Evolutionary conservation across 352 stramenopile species (phyloP), one percentile per base, ranked within the genome.

Genomic region (Phytophthora pseudosyringae): DNA sequence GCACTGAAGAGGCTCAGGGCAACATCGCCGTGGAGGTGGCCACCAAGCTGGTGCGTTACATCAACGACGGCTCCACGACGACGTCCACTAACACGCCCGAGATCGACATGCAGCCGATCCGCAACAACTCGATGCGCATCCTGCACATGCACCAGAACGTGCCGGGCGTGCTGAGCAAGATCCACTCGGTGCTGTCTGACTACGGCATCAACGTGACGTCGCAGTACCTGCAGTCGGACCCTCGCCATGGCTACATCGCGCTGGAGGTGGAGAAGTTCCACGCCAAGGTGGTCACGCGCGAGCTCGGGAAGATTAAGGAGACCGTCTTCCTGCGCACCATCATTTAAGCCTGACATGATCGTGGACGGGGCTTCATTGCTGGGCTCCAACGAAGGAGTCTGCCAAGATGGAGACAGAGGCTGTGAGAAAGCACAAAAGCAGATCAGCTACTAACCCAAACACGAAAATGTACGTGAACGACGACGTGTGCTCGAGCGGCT

Each of bases 1-100:
- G 89, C 51, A 99, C 97, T 9, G 93, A 97, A 67, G 97, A 99
- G 74, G 95, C 97, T 1, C 95, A 99, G 81, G 93, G 96, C 29
- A 95, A 95, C 71, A 93, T 95, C 58, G 86, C 86, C 10, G 83
- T 91, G 26, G 86, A 94, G 66, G 86, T 94, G 29, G 83, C 86
- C 4, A 84, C 71, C 11, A 94, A 94, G 57, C 67, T 94, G 21
- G 82, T 94, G 64, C 86, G 83, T 15, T 94, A 91, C 71, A 80
- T 94, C 26, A 92, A 94, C 73, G 75, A 90, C 29, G 86, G 86
- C 53, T 86, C 83, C 71, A 94, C 83, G 25, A 90, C 80, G 12
- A 91, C 82, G 47, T 90, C 81, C 47, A 85, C 75, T 35, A 94
- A 94, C 71, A 92, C 83, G 57, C 86, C 86, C 4, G 86, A 94